Evolutionary conservation across 2,329 filamentous ascomycete species (phyloP).

Genomic region (Colletotrichum caudatum): DNA sequence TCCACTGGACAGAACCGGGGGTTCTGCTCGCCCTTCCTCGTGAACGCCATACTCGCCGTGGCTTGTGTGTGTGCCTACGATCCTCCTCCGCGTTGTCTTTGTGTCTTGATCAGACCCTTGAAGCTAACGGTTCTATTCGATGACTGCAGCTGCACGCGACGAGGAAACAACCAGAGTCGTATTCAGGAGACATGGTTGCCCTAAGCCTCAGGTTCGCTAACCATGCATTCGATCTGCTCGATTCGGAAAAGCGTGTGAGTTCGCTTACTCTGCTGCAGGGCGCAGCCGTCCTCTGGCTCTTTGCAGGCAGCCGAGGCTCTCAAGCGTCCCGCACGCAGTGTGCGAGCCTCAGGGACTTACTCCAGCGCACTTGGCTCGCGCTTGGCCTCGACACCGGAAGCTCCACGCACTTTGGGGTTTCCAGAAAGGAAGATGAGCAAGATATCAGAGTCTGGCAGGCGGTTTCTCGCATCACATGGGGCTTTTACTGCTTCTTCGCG

Average conservation of each 20-base stretch:
- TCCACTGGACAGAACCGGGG: neutral
- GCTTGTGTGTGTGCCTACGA: slow-evolving; percentile 38
- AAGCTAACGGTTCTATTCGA: neutral
- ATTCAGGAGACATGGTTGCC: neutral
- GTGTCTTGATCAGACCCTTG: neutral
- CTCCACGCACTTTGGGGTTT: neutral
- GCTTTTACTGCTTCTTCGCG: slow-evolving; percentile 45
- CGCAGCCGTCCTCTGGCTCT: slow-evolving; percentile 41
- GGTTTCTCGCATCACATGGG: slow-evolving; percentile 42
- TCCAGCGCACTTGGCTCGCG: slow-evolving; percentile 7
- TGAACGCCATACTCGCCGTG: slow-evolving; percentile 45
- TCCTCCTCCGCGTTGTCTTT: neutral
- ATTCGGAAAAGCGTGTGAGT: neutral
- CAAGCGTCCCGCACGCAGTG: neutral
- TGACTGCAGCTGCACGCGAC: slow-evolving; percentile 21
- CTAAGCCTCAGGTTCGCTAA: slow-evolving; percentile 10
- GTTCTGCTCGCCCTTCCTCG: slow-evolving; percentile 45
- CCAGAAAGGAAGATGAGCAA: neutral
- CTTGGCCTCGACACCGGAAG: slow-evolving; percentile 2
- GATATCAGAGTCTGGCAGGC: slow-evolving; percentile 32
- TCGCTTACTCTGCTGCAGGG: slow-evolving; percentile 43
- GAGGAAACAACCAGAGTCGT: neutral
- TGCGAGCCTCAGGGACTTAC: neutral
- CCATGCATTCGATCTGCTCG: slow-evolving; percentile 24
- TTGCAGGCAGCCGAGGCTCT: neutral